Percentiles rank a stretch among this genome's conserved stretches.
Evolutionary conservation across 2,329 filamentous ascomycete species (phyloP).

Genomic region (Orbilia quercus): DNA sequence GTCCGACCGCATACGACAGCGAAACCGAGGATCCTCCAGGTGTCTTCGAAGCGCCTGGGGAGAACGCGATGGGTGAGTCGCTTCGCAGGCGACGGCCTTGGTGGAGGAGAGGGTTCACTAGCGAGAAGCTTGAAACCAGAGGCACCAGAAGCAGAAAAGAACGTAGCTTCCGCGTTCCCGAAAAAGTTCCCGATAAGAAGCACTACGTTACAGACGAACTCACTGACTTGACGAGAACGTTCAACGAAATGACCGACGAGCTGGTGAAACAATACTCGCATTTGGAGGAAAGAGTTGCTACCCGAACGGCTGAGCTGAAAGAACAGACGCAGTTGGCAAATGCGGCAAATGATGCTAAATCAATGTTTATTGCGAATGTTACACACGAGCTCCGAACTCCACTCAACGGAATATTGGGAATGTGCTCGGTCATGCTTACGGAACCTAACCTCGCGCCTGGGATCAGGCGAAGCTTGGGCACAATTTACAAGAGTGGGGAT

Average conservation of each 20-base stretch:
- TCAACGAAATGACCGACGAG: conserved; percentile 95
- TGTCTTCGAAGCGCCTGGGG: conserved; percentile 27
- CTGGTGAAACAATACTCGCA: conserved; percentile 85
- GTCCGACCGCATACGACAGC: conserved; percentile 50
- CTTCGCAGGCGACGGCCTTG: conserved; percentile 43
- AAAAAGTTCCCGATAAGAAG: conserved; percentile 79
- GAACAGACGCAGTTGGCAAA: conserved; percentile 71
- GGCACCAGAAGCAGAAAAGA: conserved; percentile 51
- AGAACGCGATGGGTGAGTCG: conserved; percentile 36
- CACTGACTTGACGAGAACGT: conserved; percentile 77
- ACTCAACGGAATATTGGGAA: conserved; percentile 92
- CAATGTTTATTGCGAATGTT: conserved; percentile 96
- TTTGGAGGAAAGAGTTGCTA: conserved; percentile 83
- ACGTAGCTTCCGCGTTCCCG: conserved; percentile 82
- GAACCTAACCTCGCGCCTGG: conserved; percentile 78
- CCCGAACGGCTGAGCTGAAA: conserved; percentile 84
- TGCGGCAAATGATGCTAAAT: conserved; percentile 95
- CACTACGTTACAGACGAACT: conserved; percentile 84
- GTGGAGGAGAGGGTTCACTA: conserved; percentile 46
- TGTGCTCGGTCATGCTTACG: conserved; percentile 95
- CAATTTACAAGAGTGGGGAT: conserved; percentile 89
- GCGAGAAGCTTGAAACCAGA: conserved; percentile 21
- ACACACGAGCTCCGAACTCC: conserved; percentile 90
- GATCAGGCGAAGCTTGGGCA: conserved; percentile 84
- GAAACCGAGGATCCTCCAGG: conserved; percentile 57